phyloP scores from a whole-genome alignment of 1,139 yeast genomes.

The Hyphopichia khmerensis region DNA sequence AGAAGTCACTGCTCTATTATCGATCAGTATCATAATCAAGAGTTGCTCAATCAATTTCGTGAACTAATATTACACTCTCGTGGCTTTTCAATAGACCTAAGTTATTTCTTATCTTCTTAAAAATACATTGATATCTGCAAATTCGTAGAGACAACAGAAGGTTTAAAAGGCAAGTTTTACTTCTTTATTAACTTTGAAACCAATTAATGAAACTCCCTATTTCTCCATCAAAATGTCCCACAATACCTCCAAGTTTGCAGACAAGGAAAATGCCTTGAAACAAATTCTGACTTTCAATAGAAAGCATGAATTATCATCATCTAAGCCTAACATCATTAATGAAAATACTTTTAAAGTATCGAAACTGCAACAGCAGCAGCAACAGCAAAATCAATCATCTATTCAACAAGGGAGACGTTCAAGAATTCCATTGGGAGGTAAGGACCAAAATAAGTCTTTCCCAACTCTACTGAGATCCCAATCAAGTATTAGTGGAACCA shows the following conservation, averaged over 20 bases:
- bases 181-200: background rate
- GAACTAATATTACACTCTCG: background rate
- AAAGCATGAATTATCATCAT: background rate
- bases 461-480: conserved; percentile 35
- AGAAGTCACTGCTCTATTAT: too few species aligned
- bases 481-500: conserved; percentile 19
- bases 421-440: conserved; percentile 52
- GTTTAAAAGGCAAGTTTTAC: too few species aligned
- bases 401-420: conserved; percentile 3
- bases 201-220: background rate
- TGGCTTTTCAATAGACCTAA: too few species aligned
- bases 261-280: conserved; percentile 4
- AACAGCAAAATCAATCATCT: too few species aligned
- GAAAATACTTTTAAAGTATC: conserved; percentile 2
- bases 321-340: background rate
- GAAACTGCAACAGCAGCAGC: background rate
- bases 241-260: conserved; percentile 1
- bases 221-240: background rate
- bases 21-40: background rate
- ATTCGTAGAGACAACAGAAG: too few species aligned
- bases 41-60: background rate
- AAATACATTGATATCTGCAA: background rate
- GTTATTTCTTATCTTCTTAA: too few species aligned
- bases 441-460: conserved; percentile 37
- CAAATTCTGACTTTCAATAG: background rate